Evolutionary conservation across 164 flowering plant genomes (phyloP).

Genomic region (Pachysandra terminalis): DNA sequence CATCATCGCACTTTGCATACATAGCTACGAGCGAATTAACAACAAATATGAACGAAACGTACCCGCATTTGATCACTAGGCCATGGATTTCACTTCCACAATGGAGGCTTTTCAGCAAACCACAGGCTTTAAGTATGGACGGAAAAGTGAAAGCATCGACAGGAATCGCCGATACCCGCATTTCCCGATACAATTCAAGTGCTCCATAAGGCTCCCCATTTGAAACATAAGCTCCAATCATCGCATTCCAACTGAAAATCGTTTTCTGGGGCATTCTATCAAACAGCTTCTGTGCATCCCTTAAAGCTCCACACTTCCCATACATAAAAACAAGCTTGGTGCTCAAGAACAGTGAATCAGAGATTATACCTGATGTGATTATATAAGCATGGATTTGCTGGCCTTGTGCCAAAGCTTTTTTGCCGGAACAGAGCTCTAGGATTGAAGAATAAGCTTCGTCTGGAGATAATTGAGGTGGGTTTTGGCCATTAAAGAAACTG

Average conservation of each 20-base stretch:
- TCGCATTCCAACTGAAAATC: conserved; percentile 78
- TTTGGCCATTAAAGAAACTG: conserved; percentile 16
- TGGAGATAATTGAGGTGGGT: conserved; percentile 13
- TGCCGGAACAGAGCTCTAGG: conserved; percentile 59
- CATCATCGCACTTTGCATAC: conserved; percentile 68
- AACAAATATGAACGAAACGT: conserved; percentile 42
- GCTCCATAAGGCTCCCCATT: conserved; percentile 43
- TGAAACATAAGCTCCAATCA: conserved; percentile 68
- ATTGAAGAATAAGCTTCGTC: conserved; percentile 46
- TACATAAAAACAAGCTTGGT: conserved; percentile 77
- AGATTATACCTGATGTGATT: conserved; percentile 25
- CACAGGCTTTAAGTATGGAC: conserved; percentile 64
- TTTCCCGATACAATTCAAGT: conserved; percentile 46
- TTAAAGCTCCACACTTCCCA: conserved; percentile 58
- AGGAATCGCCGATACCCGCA: conserved; percentile 46
- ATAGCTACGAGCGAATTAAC: conserved; percentile 62
- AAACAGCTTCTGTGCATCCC: conserved; percentile 53
- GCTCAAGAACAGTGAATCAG: conserved; percentile 43
- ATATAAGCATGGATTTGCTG: conserved; percentile 70
- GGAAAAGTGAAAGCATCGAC: conserved; percentile 67
- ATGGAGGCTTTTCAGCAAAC: conserved; percentile 26
- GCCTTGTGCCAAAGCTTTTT: conserved; percentile 43
- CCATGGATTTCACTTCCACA: conserved; percentile 66
- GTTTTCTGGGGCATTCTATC: conserved; percentile 58
- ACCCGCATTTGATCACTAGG: conserved; percentile 53